phyloP scores from a whole-genome alignment of 495 filamentous ascomycete species.

The Penicillium atrosanguineum region DNA sequence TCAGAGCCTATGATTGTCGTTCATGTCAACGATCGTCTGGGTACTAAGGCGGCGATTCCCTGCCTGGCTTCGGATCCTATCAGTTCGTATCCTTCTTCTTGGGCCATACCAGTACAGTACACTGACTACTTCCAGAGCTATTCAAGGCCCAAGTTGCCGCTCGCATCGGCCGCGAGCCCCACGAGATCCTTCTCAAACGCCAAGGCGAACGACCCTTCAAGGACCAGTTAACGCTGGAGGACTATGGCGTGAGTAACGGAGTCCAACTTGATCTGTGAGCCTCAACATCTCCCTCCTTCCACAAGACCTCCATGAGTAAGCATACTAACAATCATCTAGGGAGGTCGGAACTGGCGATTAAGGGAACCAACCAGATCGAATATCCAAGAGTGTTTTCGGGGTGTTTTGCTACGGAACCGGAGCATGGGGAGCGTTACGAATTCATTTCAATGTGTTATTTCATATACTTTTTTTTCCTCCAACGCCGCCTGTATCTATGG shows the following conservation, averaged over 20 bases:
- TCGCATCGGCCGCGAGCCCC: constrained; percentile 78
- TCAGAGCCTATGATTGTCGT: constrained; percentile 86
- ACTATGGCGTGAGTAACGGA: constrained; percentile 87
- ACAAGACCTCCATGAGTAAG: background rate
- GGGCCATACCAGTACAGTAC: background rate
- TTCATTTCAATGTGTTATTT: constrained; percentile 4
- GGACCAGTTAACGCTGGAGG: constrained; percentile 77
- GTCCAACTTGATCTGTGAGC: constrained; percentile 79
- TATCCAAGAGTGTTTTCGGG: constrained; percentile 1
- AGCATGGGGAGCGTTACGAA: constrained; percentile 4
- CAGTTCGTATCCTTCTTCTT: constrained; percentile 34
- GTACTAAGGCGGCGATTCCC: constrained; percentile 86
- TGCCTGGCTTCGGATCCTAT: constrained; percentile 79
- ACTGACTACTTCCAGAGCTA: constrained; percentile 42
- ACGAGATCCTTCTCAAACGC: constrained; percentile 87
- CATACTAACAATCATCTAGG: constrained; percentile 33
- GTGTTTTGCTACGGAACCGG: constrained; percentile 11
- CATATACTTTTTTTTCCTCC: background rate
- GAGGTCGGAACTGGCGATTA: constrained; percentile 78
- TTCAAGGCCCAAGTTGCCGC: constrained; percentile 92
- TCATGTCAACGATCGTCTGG: constrained; percentile 85
- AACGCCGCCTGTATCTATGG: background rate
- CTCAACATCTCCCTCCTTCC: constrained; percentile 6
- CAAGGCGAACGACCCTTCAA: constrained; percentile 92
- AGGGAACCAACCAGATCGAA: constrained; percentile 24